Evolutionary conservation across 352 stramenopile species (phyloP).

Genomic region (Aphanomyces invadans): DNA sequence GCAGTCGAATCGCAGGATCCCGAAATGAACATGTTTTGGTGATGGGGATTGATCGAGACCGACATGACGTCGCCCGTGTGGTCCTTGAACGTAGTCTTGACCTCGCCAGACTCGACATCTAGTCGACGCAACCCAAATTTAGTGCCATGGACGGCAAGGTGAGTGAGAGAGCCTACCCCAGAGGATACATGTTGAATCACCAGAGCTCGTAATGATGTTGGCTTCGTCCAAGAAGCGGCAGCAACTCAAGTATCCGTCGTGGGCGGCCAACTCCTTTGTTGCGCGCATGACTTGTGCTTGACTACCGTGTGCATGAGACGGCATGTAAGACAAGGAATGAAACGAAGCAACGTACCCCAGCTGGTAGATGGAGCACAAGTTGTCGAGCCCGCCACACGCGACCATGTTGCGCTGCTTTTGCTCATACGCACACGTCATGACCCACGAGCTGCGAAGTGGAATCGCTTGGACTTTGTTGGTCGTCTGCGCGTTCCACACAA

Average conservation of each 20-base stretch:
- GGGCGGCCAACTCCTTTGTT: slow-evolving; percentile 92
- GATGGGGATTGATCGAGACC: slow-evolving; percentile 91
- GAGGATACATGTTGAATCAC: slow-evolving; percentile 98
- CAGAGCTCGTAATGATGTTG: slow-evolving; percentile 91
- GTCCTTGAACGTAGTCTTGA: slow-evolving; percentile 95
- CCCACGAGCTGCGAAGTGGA: slow-evolving; percentile 94
- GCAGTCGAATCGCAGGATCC: slow-evolving; percentile 94
- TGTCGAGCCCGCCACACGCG: slow-evolving; percentile 97
- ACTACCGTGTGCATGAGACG: slow-evolving; percentile 16
- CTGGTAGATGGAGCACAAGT: slow-evolving; percentile 99
- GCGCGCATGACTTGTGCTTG: slow-evolving; percentile 86
- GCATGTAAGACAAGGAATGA: background rate
- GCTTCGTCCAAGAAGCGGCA: slow-evolving; percentile 96
- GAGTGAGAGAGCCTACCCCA: slow-evolving; percentile 50
- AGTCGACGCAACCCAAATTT: background rate
- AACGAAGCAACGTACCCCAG: slow-evolving; percentile 37
- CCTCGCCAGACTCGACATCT: slow-evolving; percentile 91
- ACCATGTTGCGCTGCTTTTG: slow-evolving; percentile 95
- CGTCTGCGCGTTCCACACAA: slow-evolving; percentile 97
- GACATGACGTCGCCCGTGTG: slow-evolving; percentile 97
- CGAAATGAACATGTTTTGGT: slow-evolving; percentile 96
- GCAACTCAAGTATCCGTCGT: slow-evolving; percentile 98
- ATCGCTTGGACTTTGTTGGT: slow-evolving; percentile 98
- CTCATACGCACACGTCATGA: slow-evolving; percentile 99
- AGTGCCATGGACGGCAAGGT: background rate